A percentile compares a stretch with the other conserved stretches of the same genome.
phyloP scores from a whole-genome alignment of 208 protist species.

The Lotmaria passim region DNA sequence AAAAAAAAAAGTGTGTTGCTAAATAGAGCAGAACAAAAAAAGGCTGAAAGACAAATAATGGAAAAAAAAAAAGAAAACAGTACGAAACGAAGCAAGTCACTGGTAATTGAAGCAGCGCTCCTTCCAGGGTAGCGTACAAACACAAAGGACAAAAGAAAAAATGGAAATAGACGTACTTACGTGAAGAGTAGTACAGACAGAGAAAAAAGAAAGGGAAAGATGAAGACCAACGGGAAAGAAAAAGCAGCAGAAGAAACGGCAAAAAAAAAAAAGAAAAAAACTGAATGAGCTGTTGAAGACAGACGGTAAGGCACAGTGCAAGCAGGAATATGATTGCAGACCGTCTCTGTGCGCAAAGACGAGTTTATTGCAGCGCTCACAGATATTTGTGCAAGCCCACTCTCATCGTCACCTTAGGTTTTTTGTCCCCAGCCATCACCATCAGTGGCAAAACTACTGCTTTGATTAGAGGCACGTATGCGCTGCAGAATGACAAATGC shows the following conservation, averaged over 20 bases:
- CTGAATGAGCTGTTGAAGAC: too few species aligned
- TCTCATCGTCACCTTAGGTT: too few species aligned
- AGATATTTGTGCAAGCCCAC: too few species aligned
- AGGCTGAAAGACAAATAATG: neutral
- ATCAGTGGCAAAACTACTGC: too few species aligned
- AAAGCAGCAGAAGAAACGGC: neutral
- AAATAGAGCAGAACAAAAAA: slow-evolving; percentile 6
- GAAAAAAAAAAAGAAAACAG: neutral
- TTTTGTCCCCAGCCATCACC: too few species aligned
- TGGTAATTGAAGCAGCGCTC: neutral
- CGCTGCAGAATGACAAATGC: too few species aligned
- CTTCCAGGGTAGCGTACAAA: neutral
- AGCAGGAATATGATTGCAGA: too few species aligned
- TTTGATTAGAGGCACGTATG: too few species aligned
- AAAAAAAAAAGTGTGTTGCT: neutral
- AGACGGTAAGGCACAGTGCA: too few species aligned
- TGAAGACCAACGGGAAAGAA: neutral
- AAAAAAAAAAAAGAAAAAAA: neutral
- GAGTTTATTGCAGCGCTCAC: too few species aligned
- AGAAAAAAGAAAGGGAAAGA: slow-evolving; percentile 20
- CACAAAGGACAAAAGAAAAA: neutral
- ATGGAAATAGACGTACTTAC: neutral
- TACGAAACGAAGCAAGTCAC: neutral
- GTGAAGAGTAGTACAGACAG: neutral
- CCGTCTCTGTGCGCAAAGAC: too few species aligned